Percentiles rank a stretch among this genome's conserved stretches.
Conservation (phyloP, 108 stramenopile species). For the Cylindrotheca fusiformis region DNA sequence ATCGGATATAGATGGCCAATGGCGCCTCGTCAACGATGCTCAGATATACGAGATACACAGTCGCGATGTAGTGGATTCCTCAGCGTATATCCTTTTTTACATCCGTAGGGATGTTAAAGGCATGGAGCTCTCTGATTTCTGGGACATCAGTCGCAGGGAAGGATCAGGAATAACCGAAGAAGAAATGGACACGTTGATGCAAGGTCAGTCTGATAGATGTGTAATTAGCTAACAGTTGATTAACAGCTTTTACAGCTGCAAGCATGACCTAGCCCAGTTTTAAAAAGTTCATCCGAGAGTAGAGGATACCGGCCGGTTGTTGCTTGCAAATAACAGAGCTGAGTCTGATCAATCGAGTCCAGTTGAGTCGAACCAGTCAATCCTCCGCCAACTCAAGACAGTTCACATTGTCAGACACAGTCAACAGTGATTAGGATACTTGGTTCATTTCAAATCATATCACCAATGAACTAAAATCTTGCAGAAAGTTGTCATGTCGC, state of each 20-base stretch:
- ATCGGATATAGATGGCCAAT: constrained; percentile 82
- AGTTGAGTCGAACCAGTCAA: no score
- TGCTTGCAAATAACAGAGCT: no score
- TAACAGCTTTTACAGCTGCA: no score
- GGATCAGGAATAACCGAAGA: constrained; percentile 82
- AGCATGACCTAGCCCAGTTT: no score
- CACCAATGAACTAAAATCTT: no score
- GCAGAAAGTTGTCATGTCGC: no score
- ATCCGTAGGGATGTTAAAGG: constrained; percentile 80
- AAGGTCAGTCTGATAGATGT: constrained; percentile 65
- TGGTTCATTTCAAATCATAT: not conserved
- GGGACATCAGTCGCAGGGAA: constrained; percentile 64
- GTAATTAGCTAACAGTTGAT: constrained; percentile 69
- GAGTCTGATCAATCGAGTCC: no score
- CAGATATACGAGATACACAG: constrained; percentile 78
- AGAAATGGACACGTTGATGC: constrained; percentile 80
- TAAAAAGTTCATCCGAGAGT: no score
- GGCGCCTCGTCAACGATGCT: constrained; percentile 91
- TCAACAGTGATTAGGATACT: not conserved
- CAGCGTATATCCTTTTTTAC: constrained; percentile 90
- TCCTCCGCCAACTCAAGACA: not conserved
- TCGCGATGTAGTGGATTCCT: constrained; percentile 84
- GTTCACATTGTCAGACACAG: not conserved
- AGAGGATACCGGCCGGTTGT: no score
- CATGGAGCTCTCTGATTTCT: constrained; percentile 77